phyloP scores from a whole-genome alignment of 108 stramenopile genomes.

The Nannochloropsis oceanica region DNA sequence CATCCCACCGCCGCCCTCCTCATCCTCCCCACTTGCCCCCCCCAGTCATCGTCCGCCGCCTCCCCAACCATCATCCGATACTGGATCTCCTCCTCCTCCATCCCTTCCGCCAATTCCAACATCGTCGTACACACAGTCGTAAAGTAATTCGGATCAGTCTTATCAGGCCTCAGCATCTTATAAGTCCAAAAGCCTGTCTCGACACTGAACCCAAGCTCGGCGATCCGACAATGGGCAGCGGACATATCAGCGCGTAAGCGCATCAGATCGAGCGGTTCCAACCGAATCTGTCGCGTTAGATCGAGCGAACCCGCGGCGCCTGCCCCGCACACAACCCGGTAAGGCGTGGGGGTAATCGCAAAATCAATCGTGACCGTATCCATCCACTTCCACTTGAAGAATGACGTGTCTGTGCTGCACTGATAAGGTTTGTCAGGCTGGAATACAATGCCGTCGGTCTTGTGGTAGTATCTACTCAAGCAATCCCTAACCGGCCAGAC shows the following conservation, averaged over 20 bases:
- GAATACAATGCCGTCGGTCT: conserved; percentile 85
- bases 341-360: neutral
- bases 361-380: conserved; percentile 91
- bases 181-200: conserved; percentile 9
- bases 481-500: conserved; percentile 13
- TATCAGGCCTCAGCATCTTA: conserved; percentile 26
- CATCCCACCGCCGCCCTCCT: conserved; percentile 11
- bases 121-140: conserved; percentile 28
- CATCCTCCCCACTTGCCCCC: conserved; percentile 10
- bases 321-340: neutral
- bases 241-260: neutral
- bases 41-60: conserved; percentile 19
- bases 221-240: neutral
- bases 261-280: too few species aligned
- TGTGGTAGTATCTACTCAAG: conserved; percentile 45
- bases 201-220: too few species aligned
- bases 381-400: conserved; percentile 91
- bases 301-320: neutral
- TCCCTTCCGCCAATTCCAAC: conserved; percentile 23
- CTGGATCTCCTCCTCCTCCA: conserved; percentile 25
- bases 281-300: conserved; percentile 1
- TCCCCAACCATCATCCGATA: conserved; percentile 16
- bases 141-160: conserved; percentile 28
- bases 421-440: conserved; percentile 77
- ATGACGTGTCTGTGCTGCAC: conserved; percentile 63